Base-by-base conservation (phyloP, 441 rosid genomes). In the Viola pubescens region DNA sequence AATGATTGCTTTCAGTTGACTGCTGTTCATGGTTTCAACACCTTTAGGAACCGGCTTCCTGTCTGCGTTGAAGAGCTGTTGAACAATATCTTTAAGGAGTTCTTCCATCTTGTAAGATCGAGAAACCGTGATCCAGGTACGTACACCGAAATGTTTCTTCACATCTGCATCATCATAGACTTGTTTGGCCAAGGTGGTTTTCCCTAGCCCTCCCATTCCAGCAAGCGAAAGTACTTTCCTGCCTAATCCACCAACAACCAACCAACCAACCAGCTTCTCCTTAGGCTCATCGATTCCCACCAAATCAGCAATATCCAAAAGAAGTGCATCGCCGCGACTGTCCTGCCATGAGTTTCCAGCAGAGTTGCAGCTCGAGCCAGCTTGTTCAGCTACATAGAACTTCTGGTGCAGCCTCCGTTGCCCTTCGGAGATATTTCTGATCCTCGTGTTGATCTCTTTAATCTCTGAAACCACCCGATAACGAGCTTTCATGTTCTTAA, bases 401-500 rank as follows among this genome's bases (percentile, higher is more conserved):
- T 53, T 62, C n/a, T 52, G 62, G 0, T 56, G 60, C 45, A 60
- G 63, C 34, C 70, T 68, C 4, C 48, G 64, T 16, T 76, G 74
- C 26, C 67, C 67, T 4, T 62, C 66, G 5, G 64, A 67, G 3
- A 73, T 49, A 7, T 19, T 56, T 38, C 6, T 70, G 51, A 77
- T 70, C 59, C 77, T 66, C 1, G 59, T 26, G 41, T 48, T 63
- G 61, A 77, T 66, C 6, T 10, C 56, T 11, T 55, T 41, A 14
- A 81, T 55, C 34, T 75, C 54, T 6, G 63, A 50, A 6, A 53
- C 66, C n/a, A 81, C 48, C 45, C 67, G 67, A 38, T 71, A 50
- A 4, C 69, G 77, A 55, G 77, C 77, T 48, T 77, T 68, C 55
- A 77, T 45, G 59, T 70, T 68, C 46, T 55, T 63, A 10, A 75